Percentiles rank a stretch among this genome's conserved stretches.
phyloP scores from a whole-genome alignment of 257 asterid genomes.

The Nyctanthes arbortristis region DNA sequence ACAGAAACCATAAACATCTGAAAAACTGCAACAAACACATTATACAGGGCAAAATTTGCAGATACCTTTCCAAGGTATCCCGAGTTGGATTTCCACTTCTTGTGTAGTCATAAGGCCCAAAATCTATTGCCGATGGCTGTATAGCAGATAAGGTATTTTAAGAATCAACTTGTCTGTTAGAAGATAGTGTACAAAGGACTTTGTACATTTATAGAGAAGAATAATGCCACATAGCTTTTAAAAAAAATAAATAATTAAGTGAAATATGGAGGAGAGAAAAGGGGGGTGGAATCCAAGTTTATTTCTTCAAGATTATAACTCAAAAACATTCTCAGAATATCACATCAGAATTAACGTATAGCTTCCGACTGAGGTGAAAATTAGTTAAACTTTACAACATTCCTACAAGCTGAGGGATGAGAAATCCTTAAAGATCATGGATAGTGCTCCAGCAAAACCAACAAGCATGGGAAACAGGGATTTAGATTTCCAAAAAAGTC shows the following conservation, averaged over 20 bases:
- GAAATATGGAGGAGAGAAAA: not conserved
- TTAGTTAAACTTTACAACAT: not conserved
- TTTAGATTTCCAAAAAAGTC: not conserved
- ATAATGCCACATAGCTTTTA: not conserved
- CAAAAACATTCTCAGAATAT: not conserved
- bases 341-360: not conserved
- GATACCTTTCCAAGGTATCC: conserved; percentile 79
- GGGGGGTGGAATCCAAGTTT: not conserved
- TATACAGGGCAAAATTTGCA: conserved; percentile 18
- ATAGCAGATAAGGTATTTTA: conserved; percentile 12
- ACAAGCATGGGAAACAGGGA: not conserved
- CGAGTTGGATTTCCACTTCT: conserved; percentile 99
- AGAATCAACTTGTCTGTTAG: not conserved
- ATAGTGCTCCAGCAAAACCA: not conserved
- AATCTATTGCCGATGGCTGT: conserved; percentile 89
- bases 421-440: not conserved
- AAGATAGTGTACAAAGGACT: not conserved
- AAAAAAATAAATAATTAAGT: not conserved
- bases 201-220: not conserved
- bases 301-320: not conserved
- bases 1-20: not conserved
- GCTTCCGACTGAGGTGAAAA: no score
- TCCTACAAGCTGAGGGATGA: not conserved
- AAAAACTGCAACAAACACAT: conserved; percentile 13
- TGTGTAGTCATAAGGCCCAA: conserved; percentile 86